Percentiles rank a stretch among this genome's conserved stretches.
phyloP scores from a whole-genome alignment of 2,329 filamentous ascomycete species.

The Tolypocladium inflatum region DNA sequence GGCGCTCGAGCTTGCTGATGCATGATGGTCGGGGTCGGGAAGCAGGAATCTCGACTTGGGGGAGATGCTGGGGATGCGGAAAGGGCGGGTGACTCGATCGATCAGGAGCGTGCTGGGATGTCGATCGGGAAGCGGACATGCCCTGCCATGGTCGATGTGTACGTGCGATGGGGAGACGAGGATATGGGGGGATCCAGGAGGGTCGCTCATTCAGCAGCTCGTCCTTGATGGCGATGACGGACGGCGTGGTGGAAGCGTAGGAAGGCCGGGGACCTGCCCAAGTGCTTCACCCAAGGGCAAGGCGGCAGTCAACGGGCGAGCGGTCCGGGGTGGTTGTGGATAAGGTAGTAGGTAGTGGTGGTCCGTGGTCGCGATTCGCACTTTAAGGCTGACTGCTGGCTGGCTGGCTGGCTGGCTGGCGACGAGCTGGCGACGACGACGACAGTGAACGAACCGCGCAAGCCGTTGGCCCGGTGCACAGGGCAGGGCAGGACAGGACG shows the following conservation, averaged over 20 bases:
- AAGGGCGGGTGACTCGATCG: neutral
- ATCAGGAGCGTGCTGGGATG: neutral
- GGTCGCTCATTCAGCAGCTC: neutral
- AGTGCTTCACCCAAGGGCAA: neutral
- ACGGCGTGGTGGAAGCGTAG: neutral
- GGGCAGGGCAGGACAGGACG: neutral
- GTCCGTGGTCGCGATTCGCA: neutral
- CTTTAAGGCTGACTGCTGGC: neutral
- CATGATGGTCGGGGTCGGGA: slow-evolving; percentile 40
- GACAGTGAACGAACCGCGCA: neutral
- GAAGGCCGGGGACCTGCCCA: neutral
- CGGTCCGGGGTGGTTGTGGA: neutral
- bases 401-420: neutral
- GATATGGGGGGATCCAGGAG: neutral
- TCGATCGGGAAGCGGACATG: slow-evolving; percentile 1
- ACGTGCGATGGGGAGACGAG: neutral
- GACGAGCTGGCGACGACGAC: neutral
- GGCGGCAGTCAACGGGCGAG: neutral
- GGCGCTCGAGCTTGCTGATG: slow-evolving; percentile 80
- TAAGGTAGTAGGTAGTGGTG: too few species aligned
- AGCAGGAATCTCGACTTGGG: neutral
- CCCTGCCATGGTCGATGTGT: slow-evolving; percentile 4
- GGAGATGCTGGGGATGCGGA: neutral
- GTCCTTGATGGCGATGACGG: neutral
- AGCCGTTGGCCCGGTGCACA: neutral